Base-by-base conservation (phyloP, 768 basidiomycete species). In the Lentinus tigrinus region DNA sequence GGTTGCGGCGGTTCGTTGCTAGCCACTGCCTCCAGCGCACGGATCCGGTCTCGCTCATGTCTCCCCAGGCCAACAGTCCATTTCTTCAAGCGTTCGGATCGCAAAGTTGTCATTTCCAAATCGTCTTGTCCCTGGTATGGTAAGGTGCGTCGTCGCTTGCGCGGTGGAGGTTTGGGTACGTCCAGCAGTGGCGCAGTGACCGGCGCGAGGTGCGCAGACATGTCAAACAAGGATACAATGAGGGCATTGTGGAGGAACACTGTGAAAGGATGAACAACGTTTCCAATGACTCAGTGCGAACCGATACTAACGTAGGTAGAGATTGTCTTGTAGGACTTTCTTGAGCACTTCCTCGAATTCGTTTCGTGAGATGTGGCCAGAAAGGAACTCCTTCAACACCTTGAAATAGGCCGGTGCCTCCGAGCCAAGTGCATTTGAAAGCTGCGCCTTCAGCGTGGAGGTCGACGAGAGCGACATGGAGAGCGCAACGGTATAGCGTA, bases 231-330 rank as follows among this genome's bases (percentile, higher is more conserved):
- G 2, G 91, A 91, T 28, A 93, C 91, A 36, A 93, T 85, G 31
- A 93, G 78, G 11, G 91, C 85, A 70, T 93, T 93, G 68, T 93
- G 91, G 2, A 92, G 74, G 70, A 91, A 89, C 27, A 91, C 88
- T 87, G 50, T 4, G 13, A n/a, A 4, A 34, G 26, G 19, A 11
- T 21, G 26, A 19, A 6, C 13, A 11, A n/a, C 6, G 13, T 39
- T 21, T 14, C 2, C 36, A 0, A 36, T 19, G 13, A 17, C 9
- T 0, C n/a, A 13, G 11, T 42, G n/a, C 1, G 36, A 13, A 37
- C 23, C 58, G 31, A 47, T 7, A 11, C 56, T 47, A 14, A 49
- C 52, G 28, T n/a, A 62, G 53, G 26, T 56, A 43, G 11, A 52
- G 26, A 3, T 39, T 56, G 36, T 51, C 69, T 31, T 31, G 31